Evolutionary conservation across 1,284 basidiomycete genomes (phyloP).

Genomic region (Sanguinoderma infundibulare): DNA sequence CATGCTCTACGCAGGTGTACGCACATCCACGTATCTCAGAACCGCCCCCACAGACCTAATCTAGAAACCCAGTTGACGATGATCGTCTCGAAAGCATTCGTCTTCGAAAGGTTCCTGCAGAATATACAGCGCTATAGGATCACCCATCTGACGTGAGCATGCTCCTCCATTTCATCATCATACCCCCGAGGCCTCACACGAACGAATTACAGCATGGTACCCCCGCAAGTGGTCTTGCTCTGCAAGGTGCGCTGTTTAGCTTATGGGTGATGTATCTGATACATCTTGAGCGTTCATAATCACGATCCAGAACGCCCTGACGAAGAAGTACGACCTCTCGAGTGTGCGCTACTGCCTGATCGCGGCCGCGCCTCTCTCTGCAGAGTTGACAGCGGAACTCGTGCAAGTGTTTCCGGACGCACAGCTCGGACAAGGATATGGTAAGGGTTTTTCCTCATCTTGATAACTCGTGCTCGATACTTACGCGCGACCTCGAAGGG

Average conservation of each 20-base stretch:
- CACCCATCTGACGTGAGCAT: slow-evolving; percentile 62
- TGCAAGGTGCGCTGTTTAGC: slow-evolving; percentile 54
- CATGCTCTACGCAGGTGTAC: neutral
- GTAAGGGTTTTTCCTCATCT: slow-evolving; percentile 41
- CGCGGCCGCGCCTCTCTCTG: slow-evolving; percentile 76
- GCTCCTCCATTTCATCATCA: neutral
- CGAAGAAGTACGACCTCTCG: slow-evolving; percentile 68
- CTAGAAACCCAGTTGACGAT: slow-evolving; percentile 31
- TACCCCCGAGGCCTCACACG: too few species aligned
- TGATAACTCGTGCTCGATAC: neutral
- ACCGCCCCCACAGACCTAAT: neutral
- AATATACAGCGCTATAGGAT: slow-evolving; percentile 71
- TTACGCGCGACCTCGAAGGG: too few species aligned
- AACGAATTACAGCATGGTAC: slow-evolving; percentile 25
- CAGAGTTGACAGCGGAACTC: slow-evolving; percentile 65
- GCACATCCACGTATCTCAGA: neutral
- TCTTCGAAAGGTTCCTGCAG: slow-evolving; percentile 63
- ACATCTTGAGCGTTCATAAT: too few species aligned
- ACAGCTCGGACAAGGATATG: slow-evolving; percentile 70
- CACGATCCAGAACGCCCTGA: slow-evolving; percentile 71
- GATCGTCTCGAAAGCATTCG: slow-evolving; percentile 76
- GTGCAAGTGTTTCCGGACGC: slow-evolving; percentile 60
- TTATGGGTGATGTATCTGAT: too few species aligned
- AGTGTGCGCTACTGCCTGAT: slow-evolving; percentile 61
- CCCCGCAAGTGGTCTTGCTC: slow-evolving; percentile 49